Conservation (phyloP, 352 stramenopile genomes). For the Phytophthora podocarpi region DNA sequence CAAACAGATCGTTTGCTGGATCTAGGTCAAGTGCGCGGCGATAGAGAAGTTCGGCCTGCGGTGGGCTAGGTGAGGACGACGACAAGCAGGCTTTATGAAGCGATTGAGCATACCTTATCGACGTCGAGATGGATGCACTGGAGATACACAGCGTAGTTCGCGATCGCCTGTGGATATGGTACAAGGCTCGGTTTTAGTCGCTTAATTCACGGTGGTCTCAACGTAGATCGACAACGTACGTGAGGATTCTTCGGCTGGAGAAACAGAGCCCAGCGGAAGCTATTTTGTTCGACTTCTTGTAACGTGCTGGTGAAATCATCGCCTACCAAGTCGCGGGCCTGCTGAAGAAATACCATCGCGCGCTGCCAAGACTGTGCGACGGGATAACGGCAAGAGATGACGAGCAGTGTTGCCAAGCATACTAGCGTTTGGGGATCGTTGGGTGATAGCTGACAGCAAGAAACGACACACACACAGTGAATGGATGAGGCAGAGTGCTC, state of each 20-base stretch:
- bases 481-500: background rate
- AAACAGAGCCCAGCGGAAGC: slow-evolving; percentile 71
- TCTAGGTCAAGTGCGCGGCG: slow-evolving; percentile 65
- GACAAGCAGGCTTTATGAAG: background rate
- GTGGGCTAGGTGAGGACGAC: background rate
- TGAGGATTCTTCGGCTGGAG: slow-evolving; percentile 55
- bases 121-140: slow-evolving; percentile 65
- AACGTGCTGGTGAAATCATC: slow-evolving; percentile 21
- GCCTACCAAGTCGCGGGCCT: slow-evolving; percentile 17
- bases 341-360: slow-evolving; percentile 42
- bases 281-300: slow-evolving; percentile 51
- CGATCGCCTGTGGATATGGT: slow-evolving; percentile 47
- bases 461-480: background rate
- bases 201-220: slow-evolving; percentile 15
- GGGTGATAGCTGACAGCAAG: slow-evolving; percentile 32
- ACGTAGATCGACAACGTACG: slow-evolving; percentile 29
- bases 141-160: slow-evolving; percentile 65
- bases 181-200: background rate
- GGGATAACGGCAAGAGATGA: slow-evolving; percentile 68
- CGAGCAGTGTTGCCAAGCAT: slow-evolving; percentile 56
- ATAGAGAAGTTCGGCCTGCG: slow-evolving; percentile 66
- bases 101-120: slow-evolving; percentile 43
- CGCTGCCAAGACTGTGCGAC: slow-evolving; percentile 56
- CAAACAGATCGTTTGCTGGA: slow-evolving; percentile 46
- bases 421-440: slow-evolving; percentile 47